Evolutionary conservation across 345 rosid genomes (phyloP).

Genomic region (Camelina neglecta): DNA sequence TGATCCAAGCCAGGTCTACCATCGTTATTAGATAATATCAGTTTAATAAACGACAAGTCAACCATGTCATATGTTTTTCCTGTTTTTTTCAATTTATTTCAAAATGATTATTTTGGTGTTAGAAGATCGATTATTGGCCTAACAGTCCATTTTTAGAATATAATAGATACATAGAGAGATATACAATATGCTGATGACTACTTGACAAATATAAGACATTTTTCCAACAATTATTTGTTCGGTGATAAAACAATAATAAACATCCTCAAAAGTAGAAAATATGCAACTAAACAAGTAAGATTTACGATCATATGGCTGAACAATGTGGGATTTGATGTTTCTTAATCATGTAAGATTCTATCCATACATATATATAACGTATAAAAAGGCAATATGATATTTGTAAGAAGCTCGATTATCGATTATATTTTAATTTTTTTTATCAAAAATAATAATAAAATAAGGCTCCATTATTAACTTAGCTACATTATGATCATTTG

Average conservation of each 20-base stretch:
- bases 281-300: constrained; percentile 19
- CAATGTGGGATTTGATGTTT: not conserved
- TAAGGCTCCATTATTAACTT: constrained; percentile 19
- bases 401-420: constrained; percentile 14
- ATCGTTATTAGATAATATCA: too few relatives aligned
- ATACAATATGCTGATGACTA: not conserved
- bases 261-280: constrained; percentile 17
- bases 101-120: too few relatives aligned
- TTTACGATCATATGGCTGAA: constrained; percentile 25
- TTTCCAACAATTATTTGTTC: constrained; percentile 2
- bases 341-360: not conserved
- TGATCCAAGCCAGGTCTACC: not conserved
- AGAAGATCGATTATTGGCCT: not conserved
- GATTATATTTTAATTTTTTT: not conserved
- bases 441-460: too few relatives aligned
- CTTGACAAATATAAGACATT: constrained; percentile 8
- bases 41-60: constrained; percentile 7
- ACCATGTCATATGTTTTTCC: constrained; percentile 16
- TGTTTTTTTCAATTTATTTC: not conserved
- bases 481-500: constrained; percentile 22
- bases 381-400: not conserved
- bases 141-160: too few relatives aligned
- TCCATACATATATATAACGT: not conserved
- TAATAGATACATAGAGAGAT: too few relatives aligned
- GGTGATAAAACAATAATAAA: constrained; percentile 4